A percentile compares a stretch with the other conserved stretches of the same genome.
These are phyloP conservation scores for Solanum corneliomulleri DNA, from an alignment of 257 asterid genomes.

Conservation along the genomic window DNA sequence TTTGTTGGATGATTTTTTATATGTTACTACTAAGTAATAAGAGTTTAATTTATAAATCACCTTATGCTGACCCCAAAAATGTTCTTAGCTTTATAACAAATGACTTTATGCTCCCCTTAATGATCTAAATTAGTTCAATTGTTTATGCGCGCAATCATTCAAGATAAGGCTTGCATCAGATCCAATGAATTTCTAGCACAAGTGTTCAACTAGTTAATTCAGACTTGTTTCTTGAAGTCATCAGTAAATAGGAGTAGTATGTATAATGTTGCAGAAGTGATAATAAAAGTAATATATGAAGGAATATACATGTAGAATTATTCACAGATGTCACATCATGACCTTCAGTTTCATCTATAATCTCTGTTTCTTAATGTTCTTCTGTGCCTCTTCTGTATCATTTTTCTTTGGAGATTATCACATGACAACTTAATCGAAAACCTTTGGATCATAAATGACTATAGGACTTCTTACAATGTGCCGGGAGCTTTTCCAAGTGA, in stretches of 20 bases:
- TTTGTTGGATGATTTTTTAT: neutral
- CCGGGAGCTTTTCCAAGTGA: conserved; percentile 50
- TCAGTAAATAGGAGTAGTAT: neutral
- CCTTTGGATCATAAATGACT: conserved; percentile 40
- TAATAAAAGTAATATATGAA: neutral
- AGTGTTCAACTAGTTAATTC: neutral
- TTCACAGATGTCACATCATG: neutral
- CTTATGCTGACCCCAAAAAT: neutral
- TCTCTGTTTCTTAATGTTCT: neutral
- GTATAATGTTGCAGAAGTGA: neutral
- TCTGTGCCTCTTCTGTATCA: neutral
- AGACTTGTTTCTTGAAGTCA: neutral
- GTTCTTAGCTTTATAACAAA: neutral
- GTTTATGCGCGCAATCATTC: neutral
- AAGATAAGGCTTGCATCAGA: neutral
- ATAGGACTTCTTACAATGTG: conserved; percentile 58
- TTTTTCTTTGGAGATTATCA: neutral
- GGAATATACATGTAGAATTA: neutral
- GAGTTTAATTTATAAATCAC: neutral
- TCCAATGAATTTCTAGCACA: neutral
- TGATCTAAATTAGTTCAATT: neutral
- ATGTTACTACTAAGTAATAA: neutral
- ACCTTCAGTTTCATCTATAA: neutral
- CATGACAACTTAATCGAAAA: conserved; percentile 3
- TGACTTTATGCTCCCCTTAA: neutral